Percentiles rank a stretch among this genome's conserved stretches.
phyloP scores from a whole-genome alignment of 2,329 filamentous ascomycete species.

The Aspergillus viridinutans region DNA sequence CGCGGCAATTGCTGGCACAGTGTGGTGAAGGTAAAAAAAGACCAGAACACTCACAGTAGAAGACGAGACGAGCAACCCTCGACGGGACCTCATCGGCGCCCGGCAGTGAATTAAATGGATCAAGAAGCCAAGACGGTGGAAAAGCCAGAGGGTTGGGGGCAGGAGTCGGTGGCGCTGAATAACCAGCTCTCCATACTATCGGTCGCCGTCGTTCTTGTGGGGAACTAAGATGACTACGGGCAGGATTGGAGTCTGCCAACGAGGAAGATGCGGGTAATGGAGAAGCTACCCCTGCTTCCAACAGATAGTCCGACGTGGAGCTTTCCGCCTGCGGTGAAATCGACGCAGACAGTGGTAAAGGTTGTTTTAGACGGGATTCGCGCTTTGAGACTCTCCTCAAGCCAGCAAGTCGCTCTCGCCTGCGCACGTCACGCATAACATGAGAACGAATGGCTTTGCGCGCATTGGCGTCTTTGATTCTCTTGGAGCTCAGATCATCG shows the following conservation, averaged over 20 bases:
- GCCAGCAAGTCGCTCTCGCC: constrained; percentile 37
- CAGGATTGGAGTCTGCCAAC: background rate
- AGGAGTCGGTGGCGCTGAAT: constrained; percentile 12
- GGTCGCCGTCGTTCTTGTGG: constrained; percentile 13
- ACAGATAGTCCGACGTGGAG: constrained; percentile 8
- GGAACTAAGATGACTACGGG: constrained; percentile 1
- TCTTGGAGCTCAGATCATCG: constrained; percentile 35
- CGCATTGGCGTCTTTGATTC: constrained; percentile 36
- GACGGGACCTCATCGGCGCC: constrained; percentile 22
- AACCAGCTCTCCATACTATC: constrained; percentile 14
- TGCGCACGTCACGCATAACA: constrained; percentile 42
- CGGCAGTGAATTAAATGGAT: constrained; percentile 34
- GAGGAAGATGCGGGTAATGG: constrained; percentile 11
- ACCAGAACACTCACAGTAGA: constrained; percentile 29
- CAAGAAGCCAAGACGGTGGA: constrained; percentile 26
- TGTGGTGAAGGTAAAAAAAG: background rate
- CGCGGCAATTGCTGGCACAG: background rate
- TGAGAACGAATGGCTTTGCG: constrained; percentile 41
- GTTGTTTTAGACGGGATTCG: constrained; percentile 14
- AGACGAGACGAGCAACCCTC: constrained; percentile 26
- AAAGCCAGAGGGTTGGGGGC: constrained; percentile 13
- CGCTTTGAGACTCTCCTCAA: constrained; percentile 33
- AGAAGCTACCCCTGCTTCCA: constrained; percentile 12
- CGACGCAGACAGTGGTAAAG: constrained; percentile 8
- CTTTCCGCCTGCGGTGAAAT: constrained; percentile 5